Percentiles rank a stretch among this genome's conserved stretches.
phyloP scores from a whole-genome alignment of 2,329 filamentous ascomycete species.

The Aspergillus novoparasiticus region DNA sequence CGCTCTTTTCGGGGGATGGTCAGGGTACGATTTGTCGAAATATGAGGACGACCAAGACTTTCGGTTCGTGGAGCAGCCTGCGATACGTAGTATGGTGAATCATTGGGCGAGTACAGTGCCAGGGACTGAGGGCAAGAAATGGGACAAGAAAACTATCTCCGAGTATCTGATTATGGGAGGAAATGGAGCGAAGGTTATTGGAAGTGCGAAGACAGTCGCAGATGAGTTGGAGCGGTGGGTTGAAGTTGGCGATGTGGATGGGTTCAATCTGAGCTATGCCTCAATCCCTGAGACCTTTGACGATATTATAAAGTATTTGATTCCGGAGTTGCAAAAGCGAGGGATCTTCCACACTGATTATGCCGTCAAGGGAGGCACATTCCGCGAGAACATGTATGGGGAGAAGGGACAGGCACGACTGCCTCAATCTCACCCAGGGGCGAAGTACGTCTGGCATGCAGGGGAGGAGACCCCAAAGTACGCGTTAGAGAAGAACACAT shows the following conservation, averaged over 20 bases:
- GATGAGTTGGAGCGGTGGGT: constrained; percentile 43
- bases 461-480: constrained; percentile 38
- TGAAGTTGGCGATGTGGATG: constrained; percentile 37
- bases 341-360: constrained; percentile 44
- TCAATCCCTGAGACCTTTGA: constrained; percentile 40
- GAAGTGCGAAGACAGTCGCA: constrained; percentile 39
- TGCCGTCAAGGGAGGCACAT: constrained; percentile 39
- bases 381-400: constrained; percentile 44
- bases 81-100: constrained; percentile 49
- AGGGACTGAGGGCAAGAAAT: constrained; percentile 42
- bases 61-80: constrained; percentile 44
- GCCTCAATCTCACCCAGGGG: constrained; percentile 39
- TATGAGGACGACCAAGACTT: constrained; percentile 51
- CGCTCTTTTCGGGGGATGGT: constrained; percentile 52
- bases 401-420: constrained; percentile 32
- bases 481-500: constrained; percentile 16
- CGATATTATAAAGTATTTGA: constrained; percentile 35
- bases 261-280: constrained; percentile 40
- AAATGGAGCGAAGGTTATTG: constrained; percentile 39
- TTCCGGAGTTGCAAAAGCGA: constrained; percentile 37
- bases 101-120: constrained; percentile 49
- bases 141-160: constrained; percentile 40
- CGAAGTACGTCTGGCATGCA: constrained; percentile 38
- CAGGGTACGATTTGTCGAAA: constrained; percentile 47
- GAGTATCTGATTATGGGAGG: constrained; percentile 39